phyloP scores from a whole-genome alignment of 768 basidiomycete genomes.

The Chlorophyllum brunneum region DNA sequence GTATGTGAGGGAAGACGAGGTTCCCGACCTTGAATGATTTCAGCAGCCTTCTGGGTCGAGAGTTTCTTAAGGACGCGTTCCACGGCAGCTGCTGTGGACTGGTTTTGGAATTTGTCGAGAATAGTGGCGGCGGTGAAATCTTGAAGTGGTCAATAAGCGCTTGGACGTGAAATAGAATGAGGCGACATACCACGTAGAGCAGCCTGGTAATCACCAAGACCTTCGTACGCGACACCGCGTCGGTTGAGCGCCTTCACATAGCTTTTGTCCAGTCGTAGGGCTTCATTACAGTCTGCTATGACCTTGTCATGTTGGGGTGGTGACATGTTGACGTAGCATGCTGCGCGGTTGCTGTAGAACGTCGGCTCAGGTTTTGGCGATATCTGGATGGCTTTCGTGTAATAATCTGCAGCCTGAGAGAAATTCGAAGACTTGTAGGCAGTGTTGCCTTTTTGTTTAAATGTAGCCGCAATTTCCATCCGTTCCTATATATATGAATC shows the following conservation, averaged over 20 bases:
- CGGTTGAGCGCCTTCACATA: conserved; percentile 93
- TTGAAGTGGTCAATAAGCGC: conserved; percentile 22
- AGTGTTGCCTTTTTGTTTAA: conserved; percentile 70
- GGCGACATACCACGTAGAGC: conserved; percentile 66
- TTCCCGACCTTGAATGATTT: conserved; percentile 75
- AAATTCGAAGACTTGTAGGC: conserved; percentile 66
- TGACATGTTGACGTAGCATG: conserved; percentile 90
- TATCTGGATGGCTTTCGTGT: conserved; percentile 72
- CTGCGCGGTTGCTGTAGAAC: conserved; percentile 95
- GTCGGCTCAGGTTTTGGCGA: conserved; percentile 84
- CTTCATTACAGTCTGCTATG: conserved; percentile 84
- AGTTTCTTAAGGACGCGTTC: conserved; percentile 91
- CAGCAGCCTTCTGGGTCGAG: conserved; percentile 64
- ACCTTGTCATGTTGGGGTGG: conserved; percentile 83
- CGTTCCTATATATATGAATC: conserved; percentile 48
- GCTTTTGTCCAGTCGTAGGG: conserved; percentile 73
- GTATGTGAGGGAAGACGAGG: conserved; percentile 83
- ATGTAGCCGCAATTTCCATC: conserved; percentile 51
- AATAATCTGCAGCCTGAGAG: conserved; percentile 54
- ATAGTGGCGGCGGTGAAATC: conserved; percentile 98
- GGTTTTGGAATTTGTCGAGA: conserved; percentile 88
- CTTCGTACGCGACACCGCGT: conserved; percentile 82
- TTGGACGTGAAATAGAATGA: background rate
- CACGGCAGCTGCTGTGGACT: conserved; percentile 70
- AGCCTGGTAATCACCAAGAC: conserved; percentile 68